phyloP scores from a whole-genome alignment of 352 stramenopile species.

The Phytopythium oedochilum region DNA sequence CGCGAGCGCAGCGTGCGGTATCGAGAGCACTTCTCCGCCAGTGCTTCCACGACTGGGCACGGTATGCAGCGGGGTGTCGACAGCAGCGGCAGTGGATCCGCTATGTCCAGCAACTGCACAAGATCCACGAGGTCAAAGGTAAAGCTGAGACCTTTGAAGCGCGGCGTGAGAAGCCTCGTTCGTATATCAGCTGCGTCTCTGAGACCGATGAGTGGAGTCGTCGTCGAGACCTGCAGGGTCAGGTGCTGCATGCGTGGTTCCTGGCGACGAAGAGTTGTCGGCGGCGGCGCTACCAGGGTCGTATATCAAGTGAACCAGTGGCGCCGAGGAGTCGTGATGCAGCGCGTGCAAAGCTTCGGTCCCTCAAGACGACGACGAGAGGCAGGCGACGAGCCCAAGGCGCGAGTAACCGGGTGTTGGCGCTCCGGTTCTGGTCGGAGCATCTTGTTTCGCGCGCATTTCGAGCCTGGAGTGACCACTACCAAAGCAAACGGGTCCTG shows the following conservation, averaged over 20 bases:
- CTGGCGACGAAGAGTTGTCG: neutral
- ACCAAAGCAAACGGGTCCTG: no score
- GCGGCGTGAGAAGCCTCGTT: neutral
- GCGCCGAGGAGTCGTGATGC: no score
- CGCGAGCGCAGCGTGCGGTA: neutral
- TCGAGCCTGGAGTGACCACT: neutral
- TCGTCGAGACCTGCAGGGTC: neutral
- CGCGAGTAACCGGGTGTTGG: neutral
- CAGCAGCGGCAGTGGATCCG: constrained; percentile 3
- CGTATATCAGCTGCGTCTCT: neutral
- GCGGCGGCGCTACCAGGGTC: neutral
- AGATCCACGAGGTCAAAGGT: neutral
- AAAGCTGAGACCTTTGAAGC: neutral
- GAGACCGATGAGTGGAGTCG: neutral
- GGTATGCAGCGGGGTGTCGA: neutral
- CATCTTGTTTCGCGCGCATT: neutral
- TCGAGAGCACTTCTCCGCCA: neutral
- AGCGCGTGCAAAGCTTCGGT: neutral
- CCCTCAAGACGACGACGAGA: neutral
- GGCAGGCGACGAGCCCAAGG: neutral
- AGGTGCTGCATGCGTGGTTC: constrained; percentile 1
- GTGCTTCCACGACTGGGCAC: neutral
- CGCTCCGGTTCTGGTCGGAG: constrained; percentile 5
- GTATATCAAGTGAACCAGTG: neutral
- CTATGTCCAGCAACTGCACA: constrained; percentile 2